Base-by-base conservation (phyloP, 2,329 filamentous ascomycete species). In the Penicillium brevicompactum region DNA sequence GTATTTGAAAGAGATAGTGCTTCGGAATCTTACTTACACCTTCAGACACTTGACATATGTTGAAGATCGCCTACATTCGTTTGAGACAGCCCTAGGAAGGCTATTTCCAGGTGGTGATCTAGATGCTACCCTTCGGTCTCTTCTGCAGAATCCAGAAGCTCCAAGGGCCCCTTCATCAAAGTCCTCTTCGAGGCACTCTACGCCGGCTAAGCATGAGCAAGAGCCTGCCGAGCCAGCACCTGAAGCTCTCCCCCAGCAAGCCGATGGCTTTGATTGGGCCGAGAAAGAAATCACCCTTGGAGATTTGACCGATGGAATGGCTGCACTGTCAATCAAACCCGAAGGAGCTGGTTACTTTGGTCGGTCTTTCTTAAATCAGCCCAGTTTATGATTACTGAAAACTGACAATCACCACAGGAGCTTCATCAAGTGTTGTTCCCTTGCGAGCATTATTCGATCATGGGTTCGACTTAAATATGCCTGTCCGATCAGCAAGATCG, bases 171-270 rank as follows among this genome's bases (percentile, higher is more conserved):
- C 69, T 27, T 74, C 72, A 37, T 73, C 72, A 42, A 67, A 73
- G 46, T 65, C 70, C 7, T 73, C 72, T n/a, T 74, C 71, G 27
- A 67, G 71, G 53, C 71, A 74, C 48, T 75, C 71, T 6, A 73
- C 71, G 4, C 71, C 69, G 24, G 67, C 66, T 10, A 74, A 69
- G 47, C 59, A 64, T 31, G 71, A 73, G 49, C 64, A 66, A 31
- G 71, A 73, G 47, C 66, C 67, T 30, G 64, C 68, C 10, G 71
- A 74, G 44, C 63, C 70, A 32, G 70, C 73, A 9, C 69, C 78
- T 70, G 63, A 85, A 82, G 68, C 72, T 44, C 58, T 74, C 30
- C 72, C 72, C 7, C 70, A 74, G 49, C 72, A 74, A 58, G 72
- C 72, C 9, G 73, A 72, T 61, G 71, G 68, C 32, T 74, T 74